Evolutionary conservation across 352 stramenopile species (phyloP), one percentile per base, ranked within the genome.

Genomic region (Elongisporangium prolatum): DNA sequence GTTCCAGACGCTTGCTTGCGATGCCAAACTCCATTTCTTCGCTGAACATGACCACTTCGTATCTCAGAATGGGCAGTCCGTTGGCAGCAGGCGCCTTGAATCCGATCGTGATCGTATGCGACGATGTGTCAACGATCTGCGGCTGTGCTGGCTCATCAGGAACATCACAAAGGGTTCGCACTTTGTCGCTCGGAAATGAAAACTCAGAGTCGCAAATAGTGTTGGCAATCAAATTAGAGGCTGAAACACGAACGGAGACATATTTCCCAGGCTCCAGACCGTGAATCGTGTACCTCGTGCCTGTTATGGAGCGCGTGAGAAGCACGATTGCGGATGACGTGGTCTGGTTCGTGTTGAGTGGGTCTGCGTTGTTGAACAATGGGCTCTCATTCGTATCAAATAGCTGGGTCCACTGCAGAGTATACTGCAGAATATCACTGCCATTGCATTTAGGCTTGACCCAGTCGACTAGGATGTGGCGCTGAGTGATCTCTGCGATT

Each of bases 371-470:
- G 21, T 24, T 16, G 59, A 24, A 28, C 8, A 37, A 6, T 1
- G 11, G 38, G 3, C 20, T 17, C 14, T 66, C 67, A 17, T 66
- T 20, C 18, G 51, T 7, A 51, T 54, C 34, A 14, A 57, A 18
- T 0, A 48, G 21, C 18, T 91, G 77, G 11, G 51, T 52, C 77
- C 78, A 90, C 7, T 75, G 34, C 2, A 92, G 56, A 13, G 70
- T 84, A 56, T 92, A 90, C 57, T 89, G 83, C 4, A 92, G 57
- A 18, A 92, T 74, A 16, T 86, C 76, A 18, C 83, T 88, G 28
- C 83, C 80, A 34, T 90, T 92, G 54, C 69, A 74, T 9, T 75
- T 77, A 9, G 80, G 80, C 53, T 87, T 86, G 21, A 57, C 48
- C 82, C 83, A 92, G 24, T 65, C 54, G 4, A 89, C 55, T 1